Evolutionary conservation across 2,329 filamentous ascomycete species (phyloP).

Genomic region (Fonsecaea multimorphosa): DNA sequence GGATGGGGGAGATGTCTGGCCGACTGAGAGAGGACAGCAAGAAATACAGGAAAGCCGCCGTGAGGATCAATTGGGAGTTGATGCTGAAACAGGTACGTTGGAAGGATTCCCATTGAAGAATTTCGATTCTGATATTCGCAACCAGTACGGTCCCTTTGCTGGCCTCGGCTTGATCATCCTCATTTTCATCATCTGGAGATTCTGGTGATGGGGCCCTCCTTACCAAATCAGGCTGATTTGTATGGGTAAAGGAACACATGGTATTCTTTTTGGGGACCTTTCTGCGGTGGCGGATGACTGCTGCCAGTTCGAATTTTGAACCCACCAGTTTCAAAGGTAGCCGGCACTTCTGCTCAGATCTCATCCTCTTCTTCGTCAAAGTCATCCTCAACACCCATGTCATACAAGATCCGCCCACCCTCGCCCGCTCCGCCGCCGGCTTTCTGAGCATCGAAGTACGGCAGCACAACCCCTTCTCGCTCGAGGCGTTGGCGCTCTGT

Average conservation of each 20-base stretch:
- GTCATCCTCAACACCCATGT: slow-evolving; percentile 95
- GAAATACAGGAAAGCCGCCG: slow-evolving; percentile 91
- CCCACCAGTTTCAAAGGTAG: background rate
- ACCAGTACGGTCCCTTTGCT: slow-evolving; percentile 83
- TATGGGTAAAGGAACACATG: slow-evolving; percentile 3
- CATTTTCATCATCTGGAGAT: slow-evolving; percentile 88
- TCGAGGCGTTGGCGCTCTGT: slow-evolving; percentile 90
- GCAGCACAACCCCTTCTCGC: slow-evolving; percentile 85
- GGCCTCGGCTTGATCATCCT: slow-evolving; percentile 81
- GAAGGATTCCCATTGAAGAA: background rate
- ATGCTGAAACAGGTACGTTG: slow-evolving; percentile 78
- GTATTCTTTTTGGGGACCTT: background rate
- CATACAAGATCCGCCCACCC: slow-evolving; percentile 91
- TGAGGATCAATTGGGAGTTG: slow-evolving; percentile 97
- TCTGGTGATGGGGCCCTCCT: slow-evolving; percentile 67
- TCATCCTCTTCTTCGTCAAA: slow-evolving; percentile 97
- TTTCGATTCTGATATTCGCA: slow-evolving; percentile 20
- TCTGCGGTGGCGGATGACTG: background rate
- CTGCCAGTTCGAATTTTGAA: background rate
- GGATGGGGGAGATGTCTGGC: slow-evolving; percentile 94
- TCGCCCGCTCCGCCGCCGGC: slow-evolving; percentile 73
- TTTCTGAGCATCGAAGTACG: slow-evolving; percentile 95
- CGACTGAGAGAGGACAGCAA: slow-evolving; percentile 88
- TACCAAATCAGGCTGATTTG: background rate
- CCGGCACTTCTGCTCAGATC: slow-evolving; percentile 58